A percentile compares a stretch with the other conserved stretches of the same genome.
Conservation (phyloP, 257 asterid genomes). For the Leonotis leonurus region DNA sequence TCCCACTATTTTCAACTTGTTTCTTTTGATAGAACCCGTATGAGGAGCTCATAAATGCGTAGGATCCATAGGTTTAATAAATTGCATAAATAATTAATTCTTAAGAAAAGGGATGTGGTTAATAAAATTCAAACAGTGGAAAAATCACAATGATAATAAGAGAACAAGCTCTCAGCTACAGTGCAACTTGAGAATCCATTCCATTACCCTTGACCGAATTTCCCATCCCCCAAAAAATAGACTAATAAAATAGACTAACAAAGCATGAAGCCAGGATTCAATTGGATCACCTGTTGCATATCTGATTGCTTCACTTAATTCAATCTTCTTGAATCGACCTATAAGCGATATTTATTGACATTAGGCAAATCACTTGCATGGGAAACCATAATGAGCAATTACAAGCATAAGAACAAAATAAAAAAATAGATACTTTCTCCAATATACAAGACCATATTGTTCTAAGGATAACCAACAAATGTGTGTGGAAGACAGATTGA, state of each 20-base stretch:
- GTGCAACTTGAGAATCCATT: background rate
- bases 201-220: background rate
- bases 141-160: background rate
- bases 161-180: background rate
- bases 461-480: background rate
- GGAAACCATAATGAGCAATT: constrained; percentile 2
- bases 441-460: background rate
- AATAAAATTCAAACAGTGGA: background rate
- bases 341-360: constrained; percentile 19
- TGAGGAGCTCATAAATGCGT: no score
- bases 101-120: no score
- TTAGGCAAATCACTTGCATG: constrained; percentile 10
- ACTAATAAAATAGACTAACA: no score
- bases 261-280: constrained; percentile 79
- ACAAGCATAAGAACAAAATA: background rate
- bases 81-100: no score
- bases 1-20: no score
- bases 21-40: no score
- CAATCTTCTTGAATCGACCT: constrained; percentile 92
- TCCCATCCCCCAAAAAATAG: background rate
- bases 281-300: constrained; percentile 92
- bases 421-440: background rate
- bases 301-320: constrained; percentile 88
- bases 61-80: no score
- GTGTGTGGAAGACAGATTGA: background rate